phyloP scores from a whole-genome alignment of 208 protist genomes.

The Crithidia fasciculata region DNA sequence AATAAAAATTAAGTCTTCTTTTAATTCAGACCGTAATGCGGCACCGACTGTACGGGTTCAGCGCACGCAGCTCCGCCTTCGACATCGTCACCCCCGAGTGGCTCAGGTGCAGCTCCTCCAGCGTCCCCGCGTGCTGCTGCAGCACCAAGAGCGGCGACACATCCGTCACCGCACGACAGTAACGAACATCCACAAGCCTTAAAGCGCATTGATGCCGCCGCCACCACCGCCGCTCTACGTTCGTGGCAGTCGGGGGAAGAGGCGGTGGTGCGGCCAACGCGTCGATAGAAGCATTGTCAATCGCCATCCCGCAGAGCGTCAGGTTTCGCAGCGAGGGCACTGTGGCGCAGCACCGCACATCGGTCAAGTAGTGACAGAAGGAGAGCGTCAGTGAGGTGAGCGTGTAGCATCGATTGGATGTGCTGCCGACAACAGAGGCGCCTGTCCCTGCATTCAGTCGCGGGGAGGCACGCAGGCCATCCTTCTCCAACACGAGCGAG shows the following conservation, averaged over 20 bases:
- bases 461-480: neutral
- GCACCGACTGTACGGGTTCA: conserved; percentile 19
- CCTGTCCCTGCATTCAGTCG: no score
- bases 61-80: conserved; percentile 21
- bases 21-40: neutral
- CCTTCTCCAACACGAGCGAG: neutral
- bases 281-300: conserved; percentile 20
- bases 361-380: conserved; percentile 35
- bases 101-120: conserved; percentile 13
- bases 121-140: neutral
- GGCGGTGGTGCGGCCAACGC: conserved; percentile 9
- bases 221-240: conserved; percentile 1
- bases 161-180: conserved; percentile 24
- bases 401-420: neutral
- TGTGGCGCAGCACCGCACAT: conserved; percentile 29
- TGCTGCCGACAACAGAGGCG: neutral
- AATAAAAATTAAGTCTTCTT: no score
- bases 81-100: conserved; percentile 21
- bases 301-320: conserved; percentile 8
- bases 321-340: conserved; percentile 33
- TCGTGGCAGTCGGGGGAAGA: neutral
- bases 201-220: conserved; percentile 24
- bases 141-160: conserved; percentile 16
- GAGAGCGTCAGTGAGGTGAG: conserved; percentile 30
- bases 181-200: conserved; percentile 18